Evolutionary conservation across 164 flowering plant genomes (phyloP), one percentile per base, ranked within the genome.

Genomic region (Litsea cubeba): DNA sequence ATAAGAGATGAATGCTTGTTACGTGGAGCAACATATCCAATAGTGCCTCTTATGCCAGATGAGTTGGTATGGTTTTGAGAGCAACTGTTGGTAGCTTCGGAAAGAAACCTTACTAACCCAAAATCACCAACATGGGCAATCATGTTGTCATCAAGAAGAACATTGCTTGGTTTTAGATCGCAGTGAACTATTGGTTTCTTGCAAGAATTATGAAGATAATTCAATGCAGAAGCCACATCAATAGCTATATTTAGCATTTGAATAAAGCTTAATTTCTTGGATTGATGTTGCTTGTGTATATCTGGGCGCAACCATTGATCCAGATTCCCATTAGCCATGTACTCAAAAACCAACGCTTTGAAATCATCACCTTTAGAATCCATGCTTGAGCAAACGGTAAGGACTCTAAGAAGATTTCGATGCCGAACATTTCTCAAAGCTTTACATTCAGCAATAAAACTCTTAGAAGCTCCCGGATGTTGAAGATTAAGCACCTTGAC

Each of bases 271-370:
- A 76, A 40, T 20, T 25, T 57, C n/a, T 10, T 65, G 5, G 4
- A 17, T 3, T 30, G 62, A 14, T 24, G 50, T 1, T 25, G 68
- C 24, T 50, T 6, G 4, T 35, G 35, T 14, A 14, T 12, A 46
- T 12, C 18, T 8, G 78, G 78, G 40, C 71, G 78, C 71, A 76
- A 71, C 78, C 74, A 76, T 20, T 51, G 4, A 5, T 76, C 74
- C 0, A 71, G 70, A 51, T 62, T 63, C 22, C 78, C 73, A 49
- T 75, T 75, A 7, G 32, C 32, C 73, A 75, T 75, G 70, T 22
- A 75, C 73, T 76, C 65, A 65, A 50, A 75, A 15, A 76, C 74
- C 28, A 76, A 20, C 6, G 74, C 78, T 64, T 76, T 76, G 70
- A 76, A 76, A 70, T 70, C 70, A 26, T 76, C 65, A 1, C 68